Evolutionary conservation across 1,284 basidiomycete genomes (phyloP), one percentile per base, ranked within the genome.

Genomic region (Cerioporus squamosus): DNA sequence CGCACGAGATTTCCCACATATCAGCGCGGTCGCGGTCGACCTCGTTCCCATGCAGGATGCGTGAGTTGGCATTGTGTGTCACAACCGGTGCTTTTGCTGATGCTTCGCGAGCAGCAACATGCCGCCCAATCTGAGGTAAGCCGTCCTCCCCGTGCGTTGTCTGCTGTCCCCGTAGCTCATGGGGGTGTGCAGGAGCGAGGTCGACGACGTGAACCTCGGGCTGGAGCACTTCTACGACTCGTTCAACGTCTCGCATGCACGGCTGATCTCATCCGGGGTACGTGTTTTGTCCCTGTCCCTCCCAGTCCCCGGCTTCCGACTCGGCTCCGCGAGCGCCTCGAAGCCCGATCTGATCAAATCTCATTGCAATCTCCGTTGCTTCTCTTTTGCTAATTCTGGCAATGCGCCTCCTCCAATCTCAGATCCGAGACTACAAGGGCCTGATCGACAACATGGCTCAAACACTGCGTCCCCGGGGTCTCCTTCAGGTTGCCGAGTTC

Each of bases 151-250:
- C 56, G 48, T 42, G 38, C 53, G 7, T 39, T 47, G 46, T 55
- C 48, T 49, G 14, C 43, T 43, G 51, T 54, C 59, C n/a, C 40
- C 52, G 44, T 12, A 42, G 18, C 33, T 53, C 54, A 55, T 40
- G 48, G 20, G 23, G 38, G 14, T 10, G 44, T 66, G 33, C 66
- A 90, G 90, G 75, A 89, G 86, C 66, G 90, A 93, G 72, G 82
- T 92, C 7, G 91, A 93, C 71, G 90, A 93, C 71, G 85, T 92
- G 67, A 92, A 92, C 73, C 82, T 92, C 18, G 90, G 90, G 2
- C 77, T 93, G 14, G 87, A 90, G 64, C 91, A 93, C 72, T 92
- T 87, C 68, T 90, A 87, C 66, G 86, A 85, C 6, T 80, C 85
- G 52, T 93, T 91, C 73, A 82, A 92, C 66, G 85, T 88, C 23